These are phyloP conservation scores for Pichia rugopelliculosa DNA, from an alignment of 805 yeast species.

Conservation along the genomic window DNA sequence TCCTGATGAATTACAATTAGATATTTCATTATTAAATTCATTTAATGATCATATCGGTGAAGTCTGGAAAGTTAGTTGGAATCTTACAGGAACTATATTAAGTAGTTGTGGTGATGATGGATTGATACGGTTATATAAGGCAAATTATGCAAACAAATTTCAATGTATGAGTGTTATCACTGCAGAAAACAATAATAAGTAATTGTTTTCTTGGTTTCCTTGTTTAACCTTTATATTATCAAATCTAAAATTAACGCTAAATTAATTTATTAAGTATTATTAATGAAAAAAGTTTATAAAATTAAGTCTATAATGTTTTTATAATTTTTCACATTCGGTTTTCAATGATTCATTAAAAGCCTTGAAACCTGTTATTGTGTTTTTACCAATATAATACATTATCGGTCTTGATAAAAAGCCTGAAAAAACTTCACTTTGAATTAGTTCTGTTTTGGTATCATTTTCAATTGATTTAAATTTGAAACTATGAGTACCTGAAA, in stretches of 20 bases:
- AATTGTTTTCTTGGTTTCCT: not conserved
- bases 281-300: not conserved
- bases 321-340: not conserved
- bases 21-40: constrained; percentile 21
- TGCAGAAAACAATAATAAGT: constrained; percentile 33
- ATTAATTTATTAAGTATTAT: not conserved
- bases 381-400: not conserved
- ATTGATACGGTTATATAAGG: constrained; percentile 83
- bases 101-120: constrained; percentile 97
- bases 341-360: constrained; percentile 1
- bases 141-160: constrained; percentile 77
- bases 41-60: constrained; percentile 34
- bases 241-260: not conserved
- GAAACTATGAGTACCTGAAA: constrained; percentile 1
- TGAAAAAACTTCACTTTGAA: not conserved
- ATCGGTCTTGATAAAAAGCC: not conserved
- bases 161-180: constrained; percentile 84
- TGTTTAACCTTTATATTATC: not conserved
- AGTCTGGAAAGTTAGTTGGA: constrained; percentile 97
- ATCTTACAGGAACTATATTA: constrained; percentile 82
- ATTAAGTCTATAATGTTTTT: not conserved
- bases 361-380: not conserved
- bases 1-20: constrained; percentile 13
- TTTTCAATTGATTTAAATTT: not conserved
- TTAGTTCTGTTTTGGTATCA: not conserved